Conservation (phyloP, 441 rosid genomes). For the Raphanus hybrid region DNA sequence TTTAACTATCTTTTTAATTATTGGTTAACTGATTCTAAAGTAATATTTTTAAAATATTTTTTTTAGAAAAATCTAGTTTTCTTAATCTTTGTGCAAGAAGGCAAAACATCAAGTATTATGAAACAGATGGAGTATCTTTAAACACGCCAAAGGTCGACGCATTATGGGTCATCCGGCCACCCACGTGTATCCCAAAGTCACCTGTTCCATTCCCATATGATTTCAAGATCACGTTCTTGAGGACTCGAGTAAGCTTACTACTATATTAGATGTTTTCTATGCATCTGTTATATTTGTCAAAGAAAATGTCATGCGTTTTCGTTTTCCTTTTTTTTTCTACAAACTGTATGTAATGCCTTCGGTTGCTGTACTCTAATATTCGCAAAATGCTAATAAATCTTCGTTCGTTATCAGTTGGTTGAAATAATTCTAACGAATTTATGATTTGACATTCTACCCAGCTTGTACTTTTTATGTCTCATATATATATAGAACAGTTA, state of each 20-base stretch:
- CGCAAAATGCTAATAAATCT: too few species aligned
- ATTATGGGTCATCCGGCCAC: slow-evolving; percentile 81
- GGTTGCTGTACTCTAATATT: neutral
- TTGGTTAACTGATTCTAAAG: too few species aligned
- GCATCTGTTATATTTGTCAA: neutral
- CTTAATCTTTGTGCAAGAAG: too few species aligned
- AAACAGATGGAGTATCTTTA: slow-evolving; percentile 40
- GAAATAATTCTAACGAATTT: too few species aligned
- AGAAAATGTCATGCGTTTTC: neutral
- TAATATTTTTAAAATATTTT: too few species aligned
- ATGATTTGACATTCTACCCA: too few species aligned
- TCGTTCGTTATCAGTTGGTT: too few species aligned
- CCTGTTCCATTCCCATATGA: slow-evolving; percentile 53
- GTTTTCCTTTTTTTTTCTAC: neutral
- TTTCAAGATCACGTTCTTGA: neutral
- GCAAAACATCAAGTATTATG: too few species aligned
- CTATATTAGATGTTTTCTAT: neutral
- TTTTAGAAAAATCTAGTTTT: too few species aligned
- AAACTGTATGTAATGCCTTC: neutral
- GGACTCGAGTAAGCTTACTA: slow-evolving; percentile 4
- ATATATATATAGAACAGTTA: too few species aligned
- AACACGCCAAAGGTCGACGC: slow-evolving; percentile 66
- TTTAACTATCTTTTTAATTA: too few species aligned
- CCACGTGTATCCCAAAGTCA: slow-evolving; percentile 64
- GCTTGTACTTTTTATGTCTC: too few species aligned